Conservation (phyloP, 495 filamentous ascomycete genomes). For the Gamarada debralockiae region DNA sequence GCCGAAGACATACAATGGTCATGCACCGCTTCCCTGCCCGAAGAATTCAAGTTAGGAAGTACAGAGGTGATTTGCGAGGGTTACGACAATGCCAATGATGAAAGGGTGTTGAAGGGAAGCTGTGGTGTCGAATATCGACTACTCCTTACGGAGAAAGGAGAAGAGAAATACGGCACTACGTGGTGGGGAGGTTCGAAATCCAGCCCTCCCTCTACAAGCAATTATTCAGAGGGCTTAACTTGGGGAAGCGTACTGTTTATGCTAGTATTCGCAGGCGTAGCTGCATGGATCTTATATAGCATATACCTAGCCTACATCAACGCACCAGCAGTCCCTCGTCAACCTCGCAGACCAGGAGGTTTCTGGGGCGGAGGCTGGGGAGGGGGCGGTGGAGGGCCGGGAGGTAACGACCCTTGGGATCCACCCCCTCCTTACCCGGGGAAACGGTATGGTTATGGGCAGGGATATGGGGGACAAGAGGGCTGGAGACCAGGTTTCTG, state of each 20-base stretch:
- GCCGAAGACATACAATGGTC: conserved; percentile 81
- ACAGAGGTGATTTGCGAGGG: conserved; percentile 96
- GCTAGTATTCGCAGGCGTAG: conserved; percentile 14
- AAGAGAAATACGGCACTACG: conserved; percentile 58
- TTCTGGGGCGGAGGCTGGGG: conserved; percentile 18
- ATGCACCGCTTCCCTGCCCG: conserved; percentile 73
- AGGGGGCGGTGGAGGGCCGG: conserved; percentile 48
- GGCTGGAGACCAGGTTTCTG: conserved; percentile 87
- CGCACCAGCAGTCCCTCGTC: background rate
- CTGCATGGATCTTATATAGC: conserved; percentile 13
- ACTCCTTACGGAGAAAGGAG: conserved; percentile 74
- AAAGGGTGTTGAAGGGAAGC: conserved; percentile 79
- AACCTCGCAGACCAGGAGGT: conserved; percentile 9
- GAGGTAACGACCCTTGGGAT: conserved; percentile 45
- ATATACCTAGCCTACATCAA: background rate
- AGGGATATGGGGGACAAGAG: conserved; percentile 28
- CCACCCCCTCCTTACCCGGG: conserved; percentile 43
- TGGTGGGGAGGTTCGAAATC: conserved; percentile 22
- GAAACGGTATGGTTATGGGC: conserved; percentile 23
- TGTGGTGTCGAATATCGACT: conserved; percentile 93
- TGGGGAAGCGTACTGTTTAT: conserved; percentile 29
- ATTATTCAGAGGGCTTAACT: conserved; percentile 11
- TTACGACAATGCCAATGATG: conserved; percentile 69
- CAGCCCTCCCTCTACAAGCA: background rate
- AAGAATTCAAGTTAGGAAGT: conserved; percentile 80